phyloP scores from a whole-genome alignment of 78 protist genomes.

The Cavenderia fasciculata region DNA sequence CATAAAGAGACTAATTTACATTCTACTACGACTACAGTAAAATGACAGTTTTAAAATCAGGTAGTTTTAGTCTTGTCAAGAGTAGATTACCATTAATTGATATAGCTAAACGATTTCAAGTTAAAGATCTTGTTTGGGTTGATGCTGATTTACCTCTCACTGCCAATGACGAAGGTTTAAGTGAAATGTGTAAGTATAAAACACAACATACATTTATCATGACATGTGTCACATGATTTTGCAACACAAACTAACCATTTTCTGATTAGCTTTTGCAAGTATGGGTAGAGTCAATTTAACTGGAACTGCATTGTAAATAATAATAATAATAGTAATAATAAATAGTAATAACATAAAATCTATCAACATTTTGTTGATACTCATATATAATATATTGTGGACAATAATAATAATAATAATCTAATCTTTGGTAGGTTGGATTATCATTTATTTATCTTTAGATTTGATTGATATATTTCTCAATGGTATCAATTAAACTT shows the following conservation, averaged over 20 bases:
- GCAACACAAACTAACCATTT: not conserved
- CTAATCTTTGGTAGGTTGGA: too few species aligned
- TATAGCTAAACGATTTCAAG: slow-evolving; percentile 38
- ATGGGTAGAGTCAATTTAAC: slow-evolving; percentile 10
- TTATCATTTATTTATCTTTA: too few species aligned
- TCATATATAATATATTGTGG: too few species aligned
- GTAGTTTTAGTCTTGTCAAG: not conserved
- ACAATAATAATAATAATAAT: too few species aligned
- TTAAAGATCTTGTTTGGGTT: slow-evolving; percentile 44
- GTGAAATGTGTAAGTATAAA: slow-evolving; percentile 26
- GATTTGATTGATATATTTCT: too few species aligned
- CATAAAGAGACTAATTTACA: too few species aligned
- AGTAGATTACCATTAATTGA: slow-evolving; percentile 5
- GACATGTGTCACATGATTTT: not conserved
- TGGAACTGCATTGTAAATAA: slow-evolving; percentile 44
- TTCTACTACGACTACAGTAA: not conserved
- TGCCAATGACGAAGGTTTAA: not conserved
- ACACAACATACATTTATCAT: not conserved
- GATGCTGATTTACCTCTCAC: slow-evolving; percentile 17
- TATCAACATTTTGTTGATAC: too few species aligned
- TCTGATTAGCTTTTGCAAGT: slow-evolving; percentile 5
- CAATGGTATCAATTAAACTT: too few species aligned
- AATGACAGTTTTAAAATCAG: slow-evolving; percentile 5
- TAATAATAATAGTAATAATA: too few species aligned
- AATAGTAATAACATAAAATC: too few species aligned